Evolutionary conservation across 2,329 filamentous ascomycete species (phyloP), one percentile per base, ranked within the genome.

Genomic region (Colletotrichum sp.): DNA sequence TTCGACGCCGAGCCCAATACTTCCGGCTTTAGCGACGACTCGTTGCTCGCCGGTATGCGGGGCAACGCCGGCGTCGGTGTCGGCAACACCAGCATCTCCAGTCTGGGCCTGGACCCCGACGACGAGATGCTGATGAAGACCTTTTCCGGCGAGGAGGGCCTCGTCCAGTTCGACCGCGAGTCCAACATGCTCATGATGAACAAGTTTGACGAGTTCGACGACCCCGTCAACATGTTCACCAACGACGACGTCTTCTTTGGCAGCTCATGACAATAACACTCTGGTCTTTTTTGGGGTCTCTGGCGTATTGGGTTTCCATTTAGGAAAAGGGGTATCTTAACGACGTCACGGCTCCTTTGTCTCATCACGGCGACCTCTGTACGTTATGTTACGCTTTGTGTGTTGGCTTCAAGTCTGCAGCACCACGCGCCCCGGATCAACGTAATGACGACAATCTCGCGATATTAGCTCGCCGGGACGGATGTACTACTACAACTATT

Each of bases 201-300:
- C 82, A 90, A 90, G 82, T 90, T 90, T 79, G 89, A 90, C 69
- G 90, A 89, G 58, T 90, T 88, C 70, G 87, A 89, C 75, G 86
- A 84, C 72, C 79, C 83, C 7, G 87, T 88, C 36, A 85, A 84
- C 81, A 89, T 92, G 88, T 90, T 91, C 78, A 86, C 84, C 32
- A 85, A 83, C 75, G 88, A 90, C 71, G 89, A 91, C 76, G 83
- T 90, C 71, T 90, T 91, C 79, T 91, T 90, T 79, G 85, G 86
- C 67, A 85, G 78, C 77, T 78, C 81, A 71, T 85, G 67, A 67
- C 13, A 12, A 58, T 12, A 34, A 69, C 12, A 18, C 7, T 58
- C 24, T 3, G 8, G n/a, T 15, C n/a, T 66, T 52, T 52, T 52
- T 52, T 12, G 43, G 43, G 61, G 64, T 34, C 21, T 24, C 10